These are phyloP conservation scores for Debaryomyces psychrophilus DNA, from an alignment of 1,139 yeast species.

Conservation along the genomic window DNA sequence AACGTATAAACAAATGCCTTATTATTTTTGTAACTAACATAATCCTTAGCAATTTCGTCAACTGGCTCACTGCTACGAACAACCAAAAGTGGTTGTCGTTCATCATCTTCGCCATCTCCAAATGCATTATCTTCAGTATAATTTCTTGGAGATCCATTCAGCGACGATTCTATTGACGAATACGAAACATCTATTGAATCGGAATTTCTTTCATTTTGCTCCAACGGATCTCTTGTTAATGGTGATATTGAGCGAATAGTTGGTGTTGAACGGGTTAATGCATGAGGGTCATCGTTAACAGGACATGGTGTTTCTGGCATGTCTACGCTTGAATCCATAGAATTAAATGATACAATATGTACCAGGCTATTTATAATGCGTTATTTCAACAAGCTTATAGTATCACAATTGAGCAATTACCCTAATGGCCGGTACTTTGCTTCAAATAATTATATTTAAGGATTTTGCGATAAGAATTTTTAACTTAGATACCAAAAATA, in stretches of 20 bases:
- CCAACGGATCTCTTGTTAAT: neutral
- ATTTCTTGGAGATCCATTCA: neutral
- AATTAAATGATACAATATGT: neutral
- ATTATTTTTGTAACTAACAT: conserved; percentile 5
- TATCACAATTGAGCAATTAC: neutral
- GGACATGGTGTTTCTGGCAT: neutral
- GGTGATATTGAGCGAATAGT: neutral
- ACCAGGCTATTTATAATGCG: neutral
- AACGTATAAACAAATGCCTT: conserved; percentile 3
- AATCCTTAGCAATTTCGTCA: conserved; percentile 5
- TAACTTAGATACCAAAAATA: neutral
- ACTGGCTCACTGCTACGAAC: conserved; percentile 6
- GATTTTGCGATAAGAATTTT: neutral
- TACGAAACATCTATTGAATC: neutral
- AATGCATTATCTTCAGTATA: conserved; percentile 2
- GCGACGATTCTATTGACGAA: neutral
- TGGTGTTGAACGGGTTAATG: neutral
- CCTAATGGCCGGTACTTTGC: neutral
- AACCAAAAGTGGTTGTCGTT: conserved; percentile 8
- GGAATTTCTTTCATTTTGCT: neutral
- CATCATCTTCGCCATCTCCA: neutral
- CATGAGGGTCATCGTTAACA: neutral
- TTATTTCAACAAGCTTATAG: neutral
- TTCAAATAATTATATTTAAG: neutral
- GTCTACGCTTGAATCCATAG: neutral